Conservation (phyloP, 768 basidiomycete genomes). For the Paxillus ammoniavirescens region DNA sequence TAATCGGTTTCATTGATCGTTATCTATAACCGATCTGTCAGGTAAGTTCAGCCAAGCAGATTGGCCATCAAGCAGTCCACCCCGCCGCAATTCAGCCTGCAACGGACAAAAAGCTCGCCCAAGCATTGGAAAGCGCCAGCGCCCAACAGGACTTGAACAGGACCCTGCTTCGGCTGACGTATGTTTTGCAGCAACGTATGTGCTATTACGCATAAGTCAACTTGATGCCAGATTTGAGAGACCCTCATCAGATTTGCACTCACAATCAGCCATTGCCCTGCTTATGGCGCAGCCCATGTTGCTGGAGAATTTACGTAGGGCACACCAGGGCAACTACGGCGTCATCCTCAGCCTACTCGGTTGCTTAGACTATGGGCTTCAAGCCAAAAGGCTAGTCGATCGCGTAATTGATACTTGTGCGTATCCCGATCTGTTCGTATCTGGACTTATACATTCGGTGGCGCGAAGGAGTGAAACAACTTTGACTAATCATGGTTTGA, state of each 20-base stretch:
- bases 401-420: slow-evolving; percentile 75
- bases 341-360: slow-evolving; percentile 89
- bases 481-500: slow-evolving; percentile 6
- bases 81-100: slow-evolving; percentile 30
- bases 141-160: slow-evolving; percentile 78
- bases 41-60: slow-evolving; percentile 15
- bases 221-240: background rate
- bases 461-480: background rate
- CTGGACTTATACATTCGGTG: background rate
- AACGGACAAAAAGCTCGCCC: slow-evolving; percentile 57
- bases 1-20: slow-evolving; percentile 1
- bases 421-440: slow-evolving; percentile 17
- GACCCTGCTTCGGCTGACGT: slow-evolving; percentile 74
- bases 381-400: slow-evolving; percentile 89
- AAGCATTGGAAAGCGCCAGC: slow-evolving; percentile 70
- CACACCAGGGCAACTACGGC: slow-evolving; percentile 90
- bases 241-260: slow-evolving; percentile 56
- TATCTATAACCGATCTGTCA: slow-evolving; percentile 26
- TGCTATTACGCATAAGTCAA: background rate
- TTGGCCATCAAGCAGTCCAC: background rate
- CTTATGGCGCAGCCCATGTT: slow-evolving; percentile 78
- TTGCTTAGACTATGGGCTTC: slow-evolving; percentile 84
- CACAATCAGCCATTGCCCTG: slow-evolving; percentile 80
- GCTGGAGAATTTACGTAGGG: slow-evolving; percentile 84
- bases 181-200: slow-evolving; percentile 77